Evolutionary conservation across 768 basidiomycete genomes (phyloP), one percentile per base, ranked within the genome.

Genomic region (Boletus barrowsii): DNA sequence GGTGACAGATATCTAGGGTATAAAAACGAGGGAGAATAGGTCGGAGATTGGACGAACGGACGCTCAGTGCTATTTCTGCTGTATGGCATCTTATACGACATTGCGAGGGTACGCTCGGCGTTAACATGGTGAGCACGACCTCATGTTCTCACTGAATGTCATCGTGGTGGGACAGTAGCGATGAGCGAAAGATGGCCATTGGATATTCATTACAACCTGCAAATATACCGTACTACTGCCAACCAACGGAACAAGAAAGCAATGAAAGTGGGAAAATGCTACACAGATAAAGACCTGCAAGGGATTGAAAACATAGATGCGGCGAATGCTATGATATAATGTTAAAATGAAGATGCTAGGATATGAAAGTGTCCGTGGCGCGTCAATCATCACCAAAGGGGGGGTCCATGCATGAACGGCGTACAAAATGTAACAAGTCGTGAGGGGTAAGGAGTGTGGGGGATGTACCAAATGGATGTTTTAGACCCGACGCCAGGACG

Each of bases 401-500:
- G 51, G 22, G 22, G 22, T 62, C 52, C 58, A 17, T 66, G 63
- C 57, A 43, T 60, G 60, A 65, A 59, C 52, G 30, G 55, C 69
- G 57, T 70, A 52, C 47, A 57, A 51, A 24, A 57, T 56, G 42
- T 61, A 22, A 57, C 54, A 51, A 41, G 47, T 66, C 63, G 26
- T 70, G 55, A 65, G 17, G 22, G 22, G 17, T 18, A 59, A 67
- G 14, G 67, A 68, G 59, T 51, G 67, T 68, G 54, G 37, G 54
- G 45, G 44, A 20, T 55, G 37, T 48, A 29, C 9, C n/a, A 17
- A 44, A 53, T 57, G 41, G 45, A 35, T 49, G 58, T 50, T 61
- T 75, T 64, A 80, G 54, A 75, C 76, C 68, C 83, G 80, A 67
- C 84, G 83, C 85, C 86, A 87, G 80, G 70, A 79, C 73, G 67